Evolutionary conservation across 495 filamentous ascomycete species (phyloP).

Genomic region (Pseudoneurospora amorphoporcata): DNA sequence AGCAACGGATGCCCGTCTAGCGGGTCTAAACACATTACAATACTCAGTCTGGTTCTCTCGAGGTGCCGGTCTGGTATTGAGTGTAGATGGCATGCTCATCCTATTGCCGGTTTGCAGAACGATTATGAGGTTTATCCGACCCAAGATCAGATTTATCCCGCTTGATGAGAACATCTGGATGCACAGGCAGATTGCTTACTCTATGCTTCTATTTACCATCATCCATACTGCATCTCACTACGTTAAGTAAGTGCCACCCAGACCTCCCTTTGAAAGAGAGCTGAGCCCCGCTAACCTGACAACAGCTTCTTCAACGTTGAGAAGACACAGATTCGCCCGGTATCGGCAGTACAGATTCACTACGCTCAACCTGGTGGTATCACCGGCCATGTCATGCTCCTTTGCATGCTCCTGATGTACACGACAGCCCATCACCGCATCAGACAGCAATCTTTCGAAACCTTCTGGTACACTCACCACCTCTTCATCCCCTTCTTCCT

Average conservation of each 20-base stretch:
- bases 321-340: slow-evolving; percentile 67
- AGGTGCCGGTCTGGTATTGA: slow-evolving; percentile 76
- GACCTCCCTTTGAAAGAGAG: neutral
- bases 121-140: slow-evolving; percentile 69
- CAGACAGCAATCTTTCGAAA: slow-evolving; percentile 92
- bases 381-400: slow-evolving; percentile 94
- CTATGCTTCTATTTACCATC: slow-evolving; percentile 70
- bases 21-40: slow-evolving; percentile 65
- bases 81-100: slow-evolving; percentile 78
- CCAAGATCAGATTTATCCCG: slow-evolving; percentile 79
- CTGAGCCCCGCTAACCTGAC: slow-evolving; percentile 11
- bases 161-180: slow-evolving; percentile 96
- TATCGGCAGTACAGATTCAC: slow-evolving; percentile 84
- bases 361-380: slow-evolving; percentile 83
- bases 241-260: slow-evolving; percentile 64
- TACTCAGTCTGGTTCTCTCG: slow-evolving; percentile 95
- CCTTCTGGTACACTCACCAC: slow-evolving; percentile 99
- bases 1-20: slow-evolving; percentile 50
- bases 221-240: slow-evolving; percentile 78
- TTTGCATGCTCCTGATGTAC: slow-evolving; percentile 98
- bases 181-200: slow-evolving; percentile 89
- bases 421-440: slow-evolving; percentile 91
- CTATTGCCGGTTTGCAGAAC: slow-evolving; percentile 92
- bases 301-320: slow-evolving; percentile 92
- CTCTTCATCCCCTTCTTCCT: slow-evolving; percentile 94